Evolutionary conservation across 768 basidiomycete genomes (phyloP), one percentile per base, ranked within the genome.

Genomic region (Macrocybe gigantea): DNA sequence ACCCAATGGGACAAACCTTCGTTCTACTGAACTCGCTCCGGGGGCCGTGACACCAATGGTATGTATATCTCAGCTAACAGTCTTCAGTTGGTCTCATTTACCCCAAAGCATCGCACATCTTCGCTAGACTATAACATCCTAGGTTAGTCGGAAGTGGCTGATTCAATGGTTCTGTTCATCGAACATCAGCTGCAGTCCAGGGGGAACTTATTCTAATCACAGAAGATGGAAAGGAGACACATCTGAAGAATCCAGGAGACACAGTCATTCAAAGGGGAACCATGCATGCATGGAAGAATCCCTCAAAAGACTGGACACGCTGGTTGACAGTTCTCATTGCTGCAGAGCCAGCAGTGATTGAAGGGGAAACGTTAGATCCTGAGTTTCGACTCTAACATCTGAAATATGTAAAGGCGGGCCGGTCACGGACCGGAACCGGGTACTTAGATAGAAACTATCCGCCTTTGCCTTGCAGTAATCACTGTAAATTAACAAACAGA

Each of bases 401-500:
- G 22, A 4, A 22, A 22, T 22, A 22, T 4, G 4, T 2, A 22
- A 22, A 22, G 22, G 22, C 22, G 22, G 22, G 22, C 22, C 22
- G 22, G 22, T 22, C 22, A 22, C 22, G 22, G 22, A 22, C 22
- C 22, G 22, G 22, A 2, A 22, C 4, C 22, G 4, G 22, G 22
- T 22, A 4, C 4, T 22, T 22, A 22, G 22, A 22, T 22, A 22
- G 22, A 22, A 22, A 22, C 22, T 22, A 22, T 22, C 22, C 4
- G 22, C 22, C 22, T 22, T 22, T 22, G 22, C 22, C 22, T 22
- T 22, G 22, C 22, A 22, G 34, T 41, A 41, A 34, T 69, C 56
- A 84, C 56, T 88, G 85, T 44, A 89, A 68, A 55, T 85, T 86
- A 39, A 87, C 85, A 52, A 85, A 85, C 41, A 83, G 64, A 0